A percentile compares a stretch with the other conserved stretches of the same genome.
These are phyloP conservation scores for Fusarium sp. DNA, from an alignment of 2,329 filamentous ascomycete species.

Conservation along the genomic window DNA sequence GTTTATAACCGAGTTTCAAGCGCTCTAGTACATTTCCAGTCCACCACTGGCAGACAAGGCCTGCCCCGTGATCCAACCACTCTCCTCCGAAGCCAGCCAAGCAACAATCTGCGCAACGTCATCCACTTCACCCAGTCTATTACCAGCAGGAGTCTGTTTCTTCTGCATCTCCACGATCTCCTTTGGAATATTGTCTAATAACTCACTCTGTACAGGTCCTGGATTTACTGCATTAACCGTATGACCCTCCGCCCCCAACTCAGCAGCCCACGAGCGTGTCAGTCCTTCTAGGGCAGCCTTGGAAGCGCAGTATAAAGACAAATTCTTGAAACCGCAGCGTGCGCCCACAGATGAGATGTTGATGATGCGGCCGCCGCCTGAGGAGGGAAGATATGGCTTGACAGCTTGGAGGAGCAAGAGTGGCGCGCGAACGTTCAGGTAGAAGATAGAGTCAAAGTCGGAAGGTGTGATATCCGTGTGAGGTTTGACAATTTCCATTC, in stretches of 20 bases:
- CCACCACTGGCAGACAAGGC: conserved; percentile 64
- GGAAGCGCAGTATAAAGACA: conserved; percentile 30
- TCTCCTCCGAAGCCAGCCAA: conserved; percentile 63
- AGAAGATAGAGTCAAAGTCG: conserved; percentile 29
- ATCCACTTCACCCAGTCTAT: conserved; percentile 61
- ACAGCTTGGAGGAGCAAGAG: conserved; percentile 19
- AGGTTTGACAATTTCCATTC: conserved; percentile 28
- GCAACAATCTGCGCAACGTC: conserved; percentile 68
- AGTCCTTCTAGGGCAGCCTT: conserved; percentile 47
- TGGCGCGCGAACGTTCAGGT: conserved; percentile 32
- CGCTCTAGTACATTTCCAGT: conserved; percentile 17
- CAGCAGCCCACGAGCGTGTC: conserved; percentile 68
- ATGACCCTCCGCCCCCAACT: conserved; percentile 59
- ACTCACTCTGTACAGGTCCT: conserved; percentile 68
- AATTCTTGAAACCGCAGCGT: conserved; percentile 19
- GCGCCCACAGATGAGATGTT: conserved; percentile 29
- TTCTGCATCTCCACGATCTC: conserved; percentile 31
- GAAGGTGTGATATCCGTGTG: conserved; percentile 1
- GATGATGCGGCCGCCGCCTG: conserved; percentile 19
- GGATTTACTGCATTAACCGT: conserved; percentile 71
- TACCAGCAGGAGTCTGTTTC: conserved; percentile 60
- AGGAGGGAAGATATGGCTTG: not conserved
- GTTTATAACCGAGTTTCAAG: too few species aligned
- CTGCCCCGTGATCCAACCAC: conserved; percentile 65
- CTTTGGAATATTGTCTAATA: conserved; percentile 58